Evolutionary conservation across 2,329 filamentous ascomycete genomes (phyloP).

Genomic region (Talaromyces sp.): DNA sequence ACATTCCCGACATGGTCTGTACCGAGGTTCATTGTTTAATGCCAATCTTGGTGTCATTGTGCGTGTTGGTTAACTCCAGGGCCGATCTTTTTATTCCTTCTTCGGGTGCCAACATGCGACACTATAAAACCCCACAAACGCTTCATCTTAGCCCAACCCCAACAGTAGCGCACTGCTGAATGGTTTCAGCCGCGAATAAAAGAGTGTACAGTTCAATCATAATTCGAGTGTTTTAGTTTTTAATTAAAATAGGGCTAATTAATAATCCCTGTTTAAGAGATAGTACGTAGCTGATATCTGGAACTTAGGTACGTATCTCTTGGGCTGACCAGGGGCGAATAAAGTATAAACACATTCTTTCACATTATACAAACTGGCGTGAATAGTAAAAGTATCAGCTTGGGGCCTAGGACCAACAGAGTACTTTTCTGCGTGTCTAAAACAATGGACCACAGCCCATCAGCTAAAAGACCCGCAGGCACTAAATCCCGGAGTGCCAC

Average conservation of each 20-base stretch:
- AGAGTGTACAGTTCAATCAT: no score
- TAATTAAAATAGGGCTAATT: not conserved
- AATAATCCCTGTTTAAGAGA: not conserved
- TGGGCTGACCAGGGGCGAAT: no score
- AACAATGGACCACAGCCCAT: not conserved
- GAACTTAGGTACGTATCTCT: not conserved
- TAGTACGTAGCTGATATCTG: no score
- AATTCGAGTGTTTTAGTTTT: no score
- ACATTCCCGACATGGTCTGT: not conserved
- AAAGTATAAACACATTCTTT: not conserved
- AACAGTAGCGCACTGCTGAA: not conserved
- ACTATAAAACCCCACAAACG: not conserved
- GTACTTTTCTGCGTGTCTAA: not conserved
- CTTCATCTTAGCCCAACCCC: not conserved
- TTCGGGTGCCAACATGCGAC: not conserved
- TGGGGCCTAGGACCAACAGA: not conserved
- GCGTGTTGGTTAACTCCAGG: no score
- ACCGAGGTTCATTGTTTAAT: not conserved
- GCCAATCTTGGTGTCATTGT: no score
- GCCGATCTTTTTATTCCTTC: no score
- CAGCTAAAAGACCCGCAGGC: not conserved
- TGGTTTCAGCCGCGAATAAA: not conserved
- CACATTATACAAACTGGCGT: not conserved
- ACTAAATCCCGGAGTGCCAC: not conserved
- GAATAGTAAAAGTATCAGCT: not conserved